Percentiles rank a stretch among this genome's conserved stretches.
These are phyloP conservation scores for Amphicarpaea edgeworthii DNA, from an alignment of 306 rosid species.

Conservation along the genomic window DNA sequence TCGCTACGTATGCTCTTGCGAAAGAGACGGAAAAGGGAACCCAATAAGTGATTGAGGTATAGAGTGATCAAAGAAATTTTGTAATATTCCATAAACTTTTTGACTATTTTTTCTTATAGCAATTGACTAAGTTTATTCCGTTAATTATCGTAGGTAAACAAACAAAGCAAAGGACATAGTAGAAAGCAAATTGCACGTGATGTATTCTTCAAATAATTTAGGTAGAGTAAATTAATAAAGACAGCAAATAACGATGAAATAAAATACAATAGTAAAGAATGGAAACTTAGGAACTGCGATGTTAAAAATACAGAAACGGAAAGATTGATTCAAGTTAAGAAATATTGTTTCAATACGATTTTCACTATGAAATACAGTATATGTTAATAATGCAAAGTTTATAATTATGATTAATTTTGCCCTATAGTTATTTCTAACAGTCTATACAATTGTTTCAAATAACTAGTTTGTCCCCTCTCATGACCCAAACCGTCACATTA, in stretches of 20 bases:
- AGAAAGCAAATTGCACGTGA: conserved; percentile 22
- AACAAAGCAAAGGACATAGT: conserved; percentile 7
- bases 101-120: neutral
- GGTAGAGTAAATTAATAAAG: neutral
- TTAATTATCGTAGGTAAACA: neutral
- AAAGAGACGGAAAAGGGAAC: conserved; percentile 40
- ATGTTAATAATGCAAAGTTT: too few species aligned
- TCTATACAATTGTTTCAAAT: neutral
- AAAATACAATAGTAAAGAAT: neutral
- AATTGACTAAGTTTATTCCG: neutral
- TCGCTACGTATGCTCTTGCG: conserved; percentile 16
- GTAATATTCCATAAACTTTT: neutral
- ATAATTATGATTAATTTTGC: too few species aligned
- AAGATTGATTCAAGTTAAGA: neutral
- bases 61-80: neutral
- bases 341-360: too few species aligned
- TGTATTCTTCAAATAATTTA: neutral
- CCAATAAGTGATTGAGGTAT: neutral
- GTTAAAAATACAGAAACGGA: neutral
- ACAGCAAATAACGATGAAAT: conserved; percentile 10
- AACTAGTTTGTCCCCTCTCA: neutral
- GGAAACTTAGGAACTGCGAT: neutral
- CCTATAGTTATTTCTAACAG: too few species aligned
- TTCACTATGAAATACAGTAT: too few species aligned
- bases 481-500: neutral